Percentiles rank a stretch among this genome's conserved stretches.
These are phyloP conservation scores for Diaporthe citriasiana DNA, from an alignment of 2,329 filamentous ascomycete species.

Conservation along the genomic window DNA sequence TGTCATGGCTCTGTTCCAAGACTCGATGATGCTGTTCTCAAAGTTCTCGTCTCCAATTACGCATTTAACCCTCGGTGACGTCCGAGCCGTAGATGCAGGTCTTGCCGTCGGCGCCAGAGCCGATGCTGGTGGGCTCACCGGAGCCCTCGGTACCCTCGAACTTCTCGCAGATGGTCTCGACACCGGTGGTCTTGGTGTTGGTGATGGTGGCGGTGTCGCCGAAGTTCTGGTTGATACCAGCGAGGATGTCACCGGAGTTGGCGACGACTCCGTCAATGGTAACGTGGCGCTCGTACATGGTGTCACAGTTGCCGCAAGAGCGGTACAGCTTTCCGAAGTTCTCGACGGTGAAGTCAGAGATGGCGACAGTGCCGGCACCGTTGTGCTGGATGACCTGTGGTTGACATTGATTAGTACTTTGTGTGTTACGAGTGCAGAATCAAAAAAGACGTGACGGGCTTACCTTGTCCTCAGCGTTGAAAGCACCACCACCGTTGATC, in stretches of 20 bases:
- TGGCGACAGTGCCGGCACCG: constrained; percentile 52
- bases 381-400: constrained; percentile 54
- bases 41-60: not conserved
- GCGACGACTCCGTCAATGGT: constrained; percentile 58
- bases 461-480: constrained; percentile 53
- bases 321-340: constrained; percentile 65
- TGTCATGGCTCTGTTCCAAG: constrained; percentile 5
- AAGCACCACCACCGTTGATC: constrained; percentile 56
- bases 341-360: constrained; percentile 56
- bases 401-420: not conserved
- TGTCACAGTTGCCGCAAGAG: constrained; percentile 61
- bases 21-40: not conserved
- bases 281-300: constrained; percentile 59
- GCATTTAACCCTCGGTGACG: constrained; percentile 13
- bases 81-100: constrained; percentile 43
- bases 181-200: constrained; percentile 38
- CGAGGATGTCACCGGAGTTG: constrained; percentile 40
- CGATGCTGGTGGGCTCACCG: constrained; percentile 42
- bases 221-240: constrained; percentile 42
- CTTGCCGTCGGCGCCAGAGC: constrained; percentile 40
- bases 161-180: constrained; percentile 41
- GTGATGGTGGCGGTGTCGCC: constrained; percentile 49
- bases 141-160: constrained; percentile 41
- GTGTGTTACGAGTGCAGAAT: not conserved
- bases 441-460: not conserved